Percentiles rank a stretch among this genome's conserved stretches.
Conservation (phyloP, 2,329 filamentous ascomycete genomes). For the Fusarium devonianum region DNA sequence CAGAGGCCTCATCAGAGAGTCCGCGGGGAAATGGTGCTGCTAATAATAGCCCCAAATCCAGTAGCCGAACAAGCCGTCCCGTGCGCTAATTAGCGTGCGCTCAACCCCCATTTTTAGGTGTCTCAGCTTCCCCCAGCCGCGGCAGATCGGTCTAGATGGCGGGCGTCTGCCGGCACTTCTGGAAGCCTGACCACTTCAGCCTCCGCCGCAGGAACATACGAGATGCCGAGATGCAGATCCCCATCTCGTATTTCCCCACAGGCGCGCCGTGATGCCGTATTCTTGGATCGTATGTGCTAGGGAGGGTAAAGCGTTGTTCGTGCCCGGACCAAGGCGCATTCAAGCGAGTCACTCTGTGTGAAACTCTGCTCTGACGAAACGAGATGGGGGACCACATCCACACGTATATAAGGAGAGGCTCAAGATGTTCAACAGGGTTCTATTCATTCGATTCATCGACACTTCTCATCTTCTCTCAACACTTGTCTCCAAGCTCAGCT, state of each 20-base stretch:
- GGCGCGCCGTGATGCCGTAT: neutral
- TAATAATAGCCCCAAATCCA: neutral
- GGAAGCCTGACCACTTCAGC: neutral
- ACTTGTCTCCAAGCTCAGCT: neutral
- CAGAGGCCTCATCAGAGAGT: no score
- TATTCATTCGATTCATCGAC: neutral
- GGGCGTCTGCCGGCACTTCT: no score
- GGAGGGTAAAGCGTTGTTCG: neutral
- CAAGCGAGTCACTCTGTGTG: neutral
- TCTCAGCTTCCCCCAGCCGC: neutral
- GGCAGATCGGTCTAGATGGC: no score
- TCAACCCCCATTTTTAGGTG: neutral
- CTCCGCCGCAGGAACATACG: neutral
- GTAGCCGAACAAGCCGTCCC: no score
- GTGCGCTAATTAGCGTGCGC: neutral
- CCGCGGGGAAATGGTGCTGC: neutral
- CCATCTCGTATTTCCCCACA: neutral
- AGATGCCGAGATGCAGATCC: neutral
- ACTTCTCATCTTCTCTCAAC: neutral
- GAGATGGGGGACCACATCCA: neutral
- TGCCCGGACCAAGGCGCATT: neutral
- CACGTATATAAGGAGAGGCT: slow-evolving; percentile 23
- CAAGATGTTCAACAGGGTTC: neutral
- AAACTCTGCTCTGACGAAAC: slow-evolving; percentile 9
- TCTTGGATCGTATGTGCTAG: neutral